Percentiles rank a stretch among this genome's conserved stretches.
Conservation (phyloP, 140 eudicot species). For the Oenanthe javanica region DNA sequence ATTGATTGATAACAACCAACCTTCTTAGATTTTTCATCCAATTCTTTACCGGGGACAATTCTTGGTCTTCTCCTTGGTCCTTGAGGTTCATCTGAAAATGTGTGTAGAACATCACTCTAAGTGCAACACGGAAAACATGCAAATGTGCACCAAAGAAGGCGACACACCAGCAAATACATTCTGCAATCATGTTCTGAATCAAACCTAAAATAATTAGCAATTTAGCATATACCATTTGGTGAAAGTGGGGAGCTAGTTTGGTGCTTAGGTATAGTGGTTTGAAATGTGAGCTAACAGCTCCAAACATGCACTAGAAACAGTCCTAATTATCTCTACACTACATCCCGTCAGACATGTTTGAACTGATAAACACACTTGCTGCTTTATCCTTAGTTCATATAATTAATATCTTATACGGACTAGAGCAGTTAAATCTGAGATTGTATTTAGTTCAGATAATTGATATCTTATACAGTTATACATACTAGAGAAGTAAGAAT, state of each 20-base stretch:
- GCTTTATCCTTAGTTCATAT: not conserved
- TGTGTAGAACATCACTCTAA: not conserved
- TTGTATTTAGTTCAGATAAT: not conserved
- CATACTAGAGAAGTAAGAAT: not conserved
- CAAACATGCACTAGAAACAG: not conserved
- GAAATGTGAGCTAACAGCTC: not conserved
- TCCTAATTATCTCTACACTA: not conserved
- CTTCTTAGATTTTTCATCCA: slow-evolving; percentile 81
- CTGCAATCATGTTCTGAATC: not conserved
- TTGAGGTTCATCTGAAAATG: slow-evolving; percentile 50
- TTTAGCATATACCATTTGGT: not conserved
- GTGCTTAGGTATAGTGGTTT: not conserved
- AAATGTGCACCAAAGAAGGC: not conserved
- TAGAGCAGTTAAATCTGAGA: not conserved
- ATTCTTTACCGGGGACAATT: slow-evolving; percentile 50
- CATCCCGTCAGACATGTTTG: not conserved
- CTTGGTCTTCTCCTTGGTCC: slow-evolving; percentile 78
- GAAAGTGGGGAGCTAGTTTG: not conserved
- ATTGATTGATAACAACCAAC: slow-evolving; percentile 19
- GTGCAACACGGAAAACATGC: not conserved
- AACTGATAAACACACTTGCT: not conserved
- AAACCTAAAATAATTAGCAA: not conserved
- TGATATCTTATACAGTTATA: not conserved
- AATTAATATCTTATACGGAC: not conserved
- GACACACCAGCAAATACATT: not conserved